Evolutionary conservation across 2,329 filamentous ascomycete species (phyloP), one percentile per base, ranked within the genome.

Genomic region (Colletotrichum agaves): DNA sequence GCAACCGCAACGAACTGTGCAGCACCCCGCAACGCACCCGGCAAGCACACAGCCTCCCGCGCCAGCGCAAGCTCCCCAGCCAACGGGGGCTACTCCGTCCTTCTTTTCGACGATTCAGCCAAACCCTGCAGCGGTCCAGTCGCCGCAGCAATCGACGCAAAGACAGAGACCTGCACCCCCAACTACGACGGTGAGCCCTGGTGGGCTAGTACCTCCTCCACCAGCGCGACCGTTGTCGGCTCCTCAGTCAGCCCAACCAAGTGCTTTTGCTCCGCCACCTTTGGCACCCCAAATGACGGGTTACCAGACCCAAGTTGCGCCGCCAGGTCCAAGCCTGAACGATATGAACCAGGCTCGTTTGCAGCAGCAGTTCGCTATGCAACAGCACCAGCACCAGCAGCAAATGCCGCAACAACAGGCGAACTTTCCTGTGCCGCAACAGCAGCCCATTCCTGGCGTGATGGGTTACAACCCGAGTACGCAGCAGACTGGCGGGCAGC

Each of bases 221-320:
- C 93, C 94, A 11, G 87, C 90, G 59, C 87, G 96, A 69, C 91
- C 96, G 7, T 85, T 96, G 12, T 98, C 95, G 44, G 95, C 96
- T 43, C 95, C 96, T 27, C 92, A 93, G 76, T 92, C 93, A 61
- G 91, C 88, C 56, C 91, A 91, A 75, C 89, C 89, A 50, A 94
- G 86, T 77, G 86, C 84, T 4, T 96, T 97, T 77, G 87, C 87
- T 7, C 87, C 91, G 17, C 89, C 93, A 56, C 90, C 93, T 15
- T 80, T 98, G 72, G 91, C 94, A 76, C 90, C 93, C 59, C 95
- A 98, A 76, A 87, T 94, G 78, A 98, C 96, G 5, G 94, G 95
- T n/a, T 69, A 67, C 31, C 87, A 88, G 74, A 81, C 82, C 11
- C 89, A 89, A 70, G 83, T 93, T 63, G 91, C 92, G 31, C 88